Conservation (phyloP, 345 rosid genomes). For the Arabidopsis suecica region DNA sequence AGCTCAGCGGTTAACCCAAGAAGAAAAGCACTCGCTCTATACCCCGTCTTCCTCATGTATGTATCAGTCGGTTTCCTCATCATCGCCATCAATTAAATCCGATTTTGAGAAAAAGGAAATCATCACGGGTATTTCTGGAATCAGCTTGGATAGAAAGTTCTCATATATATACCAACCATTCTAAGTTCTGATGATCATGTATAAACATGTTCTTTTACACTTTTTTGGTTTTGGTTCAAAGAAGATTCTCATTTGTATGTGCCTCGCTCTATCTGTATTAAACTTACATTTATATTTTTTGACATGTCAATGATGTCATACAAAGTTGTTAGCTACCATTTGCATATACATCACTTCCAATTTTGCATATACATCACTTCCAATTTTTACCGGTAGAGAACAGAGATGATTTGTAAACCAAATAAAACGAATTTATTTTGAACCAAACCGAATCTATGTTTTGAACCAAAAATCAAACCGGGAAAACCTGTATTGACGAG, state of each 20-base stretch:
- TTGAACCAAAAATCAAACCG: too few relatives aligned
- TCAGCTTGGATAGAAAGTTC: conserved; percentile 14
- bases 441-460: too few relatives aligned
- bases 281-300: conserved; percentile 2
- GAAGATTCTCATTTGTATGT: conserved; percentile 13
- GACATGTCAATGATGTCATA: too few relatives aligned
- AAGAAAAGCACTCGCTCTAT: conserved; percentile 81
- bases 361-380: too few relatives aligned
- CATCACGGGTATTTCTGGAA: neutral
- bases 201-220: conserved; percentile 19
- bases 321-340: too few relatives aligned
- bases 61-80: conserved; percentile 91
- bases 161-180: conserved; percentile 11
- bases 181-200: conserved; percentile 22
- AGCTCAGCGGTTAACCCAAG: conserved; percentile 87
- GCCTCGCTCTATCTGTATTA: conserved; percentile 1
- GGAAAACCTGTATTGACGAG: too few relatives aligned
- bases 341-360: too few relatives aligned
- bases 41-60: conserved; percentile 90
- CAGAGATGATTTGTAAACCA: too few relatives aligned
- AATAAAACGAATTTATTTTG: too few relatives aligned
- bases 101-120: neutral
- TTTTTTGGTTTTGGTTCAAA: neutral
- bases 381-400: too few relatives aligned
- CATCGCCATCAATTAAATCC: conserved; percentile 69